These are phyloP conservation scores for Tulasnella calospora DNA, from an alignment of 768 basidiomycete species.

Conservation along the genomic window DNA sequence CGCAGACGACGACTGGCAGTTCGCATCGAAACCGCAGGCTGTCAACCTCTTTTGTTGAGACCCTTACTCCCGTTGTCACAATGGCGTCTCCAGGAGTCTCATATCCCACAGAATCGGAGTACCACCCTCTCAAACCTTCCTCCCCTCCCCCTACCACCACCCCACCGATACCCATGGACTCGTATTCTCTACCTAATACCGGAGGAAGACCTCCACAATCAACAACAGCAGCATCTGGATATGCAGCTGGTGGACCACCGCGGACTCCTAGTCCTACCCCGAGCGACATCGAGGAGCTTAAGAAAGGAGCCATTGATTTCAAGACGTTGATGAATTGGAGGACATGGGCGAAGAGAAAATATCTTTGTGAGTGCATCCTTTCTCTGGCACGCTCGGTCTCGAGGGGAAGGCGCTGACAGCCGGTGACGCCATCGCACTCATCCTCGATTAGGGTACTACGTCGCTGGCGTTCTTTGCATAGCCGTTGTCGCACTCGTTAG, in stretches of 20 bases:
- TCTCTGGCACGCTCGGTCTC: background rate
- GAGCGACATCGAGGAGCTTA: slow-evolving; percentile 24
- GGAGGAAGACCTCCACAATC: background rate
- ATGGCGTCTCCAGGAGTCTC: slow-evolving; percentile 5
- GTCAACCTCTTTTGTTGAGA: background rate
- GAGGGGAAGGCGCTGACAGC: background rate
- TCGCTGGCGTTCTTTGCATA: slow-evolving; percentile 46
- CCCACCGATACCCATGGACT: background rate
- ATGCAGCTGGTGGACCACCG: slow-evolving; percentile 2
- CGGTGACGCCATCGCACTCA: background rate
- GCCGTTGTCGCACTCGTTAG: slow-evolving; percentile 51
- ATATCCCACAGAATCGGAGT: background rate
- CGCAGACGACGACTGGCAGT: slow-evolving; percentile 2
- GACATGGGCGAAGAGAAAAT: slow-evolving; percentile 29
- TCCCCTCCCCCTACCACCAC: background rate
- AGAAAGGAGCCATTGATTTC: slow-evolving; percentile 28
- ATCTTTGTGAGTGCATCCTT: slow-evolving; percentile 28
- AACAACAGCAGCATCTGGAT: background rate
- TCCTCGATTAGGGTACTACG: slow-evolving; percentile 31
- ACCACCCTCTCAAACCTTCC: slow-evolving; percentile 5
- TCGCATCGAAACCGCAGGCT: background rate
- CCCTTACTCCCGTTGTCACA: slow-evolving; percentile 3
- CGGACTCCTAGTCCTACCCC: slow-evolving; percentile 28
- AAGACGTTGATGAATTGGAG: slow-evolving; percentile 28
- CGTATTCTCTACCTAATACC: background rate